These are phyloP conservation scores for Lachancea waltii DNA, from an alignment of 805 yeast species.

Conservation along the genomic window DNA sequence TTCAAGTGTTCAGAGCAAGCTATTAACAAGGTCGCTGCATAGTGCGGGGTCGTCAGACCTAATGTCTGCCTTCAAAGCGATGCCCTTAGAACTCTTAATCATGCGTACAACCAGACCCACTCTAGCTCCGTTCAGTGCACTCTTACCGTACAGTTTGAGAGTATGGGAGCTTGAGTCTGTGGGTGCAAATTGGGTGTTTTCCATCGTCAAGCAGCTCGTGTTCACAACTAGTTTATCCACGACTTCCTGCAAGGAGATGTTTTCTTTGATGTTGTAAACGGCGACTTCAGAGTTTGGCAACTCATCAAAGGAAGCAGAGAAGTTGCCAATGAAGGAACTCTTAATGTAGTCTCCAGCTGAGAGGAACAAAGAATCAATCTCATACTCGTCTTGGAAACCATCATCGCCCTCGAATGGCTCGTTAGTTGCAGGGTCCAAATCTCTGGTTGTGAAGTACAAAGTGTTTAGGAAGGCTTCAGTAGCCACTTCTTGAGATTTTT, in stretches of 20 bases:
- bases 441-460: slow-evolving; percentile 70
- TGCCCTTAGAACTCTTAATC: slow-evolving; percentile 43
- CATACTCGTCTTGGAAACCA: slow-evolving; percentile 92
- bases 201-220: slow-evolving; percentile 66
- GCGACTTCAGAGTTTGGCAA: slow-evolving; percentile 55
- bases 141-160: slow-evolving; percentile 78
- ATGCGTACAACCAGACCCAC: slow-evolving; percentile 50
- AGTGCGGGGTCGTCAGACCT: slow-evolving; percentile 41
- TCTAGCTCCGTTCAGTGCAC: slow-evolving; percentile 34
- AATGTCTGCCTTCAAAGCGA: slow-evolving; percentile 53
- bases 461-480: slow-evolving; percentile 54
- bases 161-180: slow-evolving; percentile 53
- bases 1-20: slow-evolving; percentile 2
- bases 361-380: slow-evolving; percentile 71
- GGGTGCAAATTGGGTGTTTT: slow-evolving; percentile 60
- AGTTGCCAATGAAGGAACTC: slow-evolving; percentile 74
- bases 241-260: slow-evolving; percentile 45
- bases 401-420: slow-evolving; percentile 62
- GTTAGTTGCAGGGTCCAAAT: slow-evolving; percentile 66
- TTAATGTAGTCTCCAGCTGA: slow-evolving; percentile 71
- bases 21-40: slow-evolving; percentile 8
- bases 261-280: slow-evolving; percentile 56
- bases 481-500: slow-evolving; percentile 47
- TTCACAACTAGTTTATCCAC: slow-evolving; percentile 46
- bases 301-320: slow-evolving; percentile 68